Evolutionary conservation across 495 filamentous ascomycete genomes (phyloP), one percentile per base, ranked within the genome.

Genomic region (Neurospora pannonica): DNA sequence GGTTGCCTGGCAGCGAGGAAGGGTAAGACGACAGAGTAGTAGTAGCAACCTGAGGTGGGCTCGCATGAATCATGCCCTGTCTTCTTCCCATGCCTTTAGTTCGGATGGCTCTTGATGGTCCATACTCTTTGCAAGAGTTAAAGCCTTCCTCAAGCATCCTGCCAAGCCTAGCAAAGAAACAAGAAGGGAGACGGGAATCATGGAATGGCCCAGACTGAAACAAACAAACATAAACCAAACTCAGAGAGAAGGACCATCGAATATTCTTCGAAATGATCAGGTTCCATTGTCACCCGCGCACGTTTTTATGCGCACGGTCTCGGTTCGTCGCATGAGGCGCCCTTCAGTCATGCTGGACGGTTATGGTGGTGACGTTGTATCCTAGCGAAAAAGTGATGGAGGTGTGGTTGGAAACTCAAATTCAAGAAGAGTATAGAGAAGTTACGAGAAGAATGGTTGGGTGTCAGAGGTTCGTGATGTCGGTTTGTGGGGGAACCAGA

Each of bases 61-160:
- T 62, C 28, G 54, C 54, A 62, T 34, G 28, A 34, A 62, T 9
- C 17, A 62, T 31, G 54, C 54, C 54, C 54, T 62, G 54, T 62
- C 24, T 62, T 62, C 2, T 62, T 62, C 24, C 10, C 46, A 54
- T 28, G 46, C 21, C 21, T 54, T 15, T 28, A 9, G 54, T 62
- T 15, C 6, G 6, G 24, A 62, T 62, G 28, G 54, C 28, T 2
- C 13, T 7, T 34, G 28, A 34, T 34, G 28, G 13, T 62, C 9
- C 46, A 19, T 17, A 31, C 6, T 31, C 54, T 62, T 34, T 62
- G 13, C 3, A 4, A 17, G 13, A 31, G 28, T 62, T 4, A 4
- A 80, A 81, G 77, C 75, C 71, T 80, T 79, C 76, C 76, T 24
- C 42, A 75, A 75, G 43, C n/a, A 73, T 62, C 21, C 37, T 70